phyloP scores from a whole-genome alignment of 805 yeast genomes.

The Saccharomycopsis fermentans region DNA sequence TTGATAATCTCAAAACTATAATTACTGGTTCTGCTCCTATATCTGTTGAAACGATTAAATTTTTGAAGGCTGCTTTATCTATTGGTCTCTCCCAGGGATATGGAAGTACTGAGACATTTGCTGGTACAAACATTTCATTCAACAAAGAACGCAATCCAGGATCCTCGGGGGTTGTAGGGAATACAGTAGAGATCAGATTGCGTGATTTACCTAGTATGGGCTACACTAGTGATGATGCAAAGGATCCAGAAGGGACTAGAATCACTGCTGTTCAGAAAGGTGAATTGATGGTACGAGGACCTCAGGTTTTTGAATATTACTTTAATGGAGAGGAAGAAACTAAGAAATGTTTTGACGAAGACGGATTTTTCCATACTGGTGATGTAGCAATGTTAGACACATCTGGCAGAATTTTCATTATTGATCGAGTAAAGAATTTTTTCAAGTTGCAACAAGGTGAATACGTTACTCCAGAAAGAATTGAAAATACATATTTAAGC shows the following conservation, averaged over 20 bases:
- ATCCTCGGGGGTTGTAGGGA: slow-evolving; percentile 32
- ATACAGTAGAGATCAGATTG: slow-evolving; percentile 38
- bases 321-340: slow-evolving; percentile 41
- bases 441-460: slow-evolving; percentile 46
- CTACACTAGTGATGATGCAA: slow-evolving; percentile 22
- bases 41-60: slow-evolving; percentile 41
- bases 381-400: slow-evolving; percentile 40
- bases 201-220: slow-evolving; percentile 40
- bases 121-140: slow-evolving; percentile 31
- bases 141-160: slow-evolving; percentile 30
- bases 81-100: slow-evolving; percentile 41
- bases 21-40: slow-evolving; percentile 53
- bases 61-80: slow-evolving; percentile 42
- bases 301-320: slow-evolving; percentile 43
- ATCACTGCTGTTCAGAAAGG: slow-evolving; percentile 26
- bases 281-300: slow-evolving; percentile 45
- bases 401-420: slow-evolving; percentile 38
- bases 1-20: slow-evolving; percentile 26
- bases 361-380: slow-evolving; percentile 50
- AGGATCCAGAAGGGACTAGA: slow-evolving; percentile 20
- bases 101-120: slow-evolving; percentile 46
- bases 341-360: slow-evolving; percentile 32
- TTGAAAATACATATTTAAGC: slow-evolving; percentile 46
- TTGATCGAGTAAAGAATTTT: slow-evolving; percentile 48
- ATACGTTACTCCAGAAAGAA: slow-evolving; percentile 58